These are phyloP conservation scores for Sphagnum contortum DNA, from an alignment of 225 moss, liverwort and hornwort species.

Conservation along the genomic window DNA sequence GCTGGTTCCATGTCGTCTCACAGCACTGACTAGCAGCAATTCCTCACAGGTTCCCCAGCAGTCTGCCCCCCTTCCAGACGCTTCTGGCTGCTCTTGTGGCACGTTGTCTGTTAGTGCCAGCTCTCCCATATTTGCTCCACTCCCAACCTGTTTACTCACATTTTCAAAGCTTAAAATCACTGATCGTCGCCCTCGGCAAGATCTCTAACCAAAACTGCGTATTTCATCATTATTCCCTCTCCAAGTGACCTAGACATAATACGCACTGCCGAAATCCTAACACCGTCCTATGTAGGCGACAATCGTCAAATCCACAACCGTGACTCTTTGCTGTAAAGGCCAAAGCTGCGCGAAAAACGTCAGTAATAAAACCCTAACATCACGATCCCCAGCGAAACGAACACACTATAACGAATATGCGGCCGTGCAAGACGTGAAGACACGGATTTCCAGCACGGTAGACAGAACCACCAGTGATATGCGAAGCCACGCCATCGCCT, in stretches of 20 bases:
- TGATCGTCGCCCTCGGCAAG: conserved; percentile 7
- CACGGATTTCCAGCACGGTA: no score
- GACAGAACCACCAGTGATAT: no score
- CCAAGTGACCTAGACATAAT: background rate
- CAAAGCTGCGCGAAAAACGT: no score
- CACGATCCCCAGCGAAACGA: no score
- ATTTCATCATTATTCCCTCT: background rate
- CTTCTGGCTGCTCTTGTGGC: conserved; percentile 23
- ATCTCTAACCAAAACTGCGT: background rate
- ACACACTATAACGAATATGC: no score
- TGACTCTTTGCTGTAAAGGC: no score
- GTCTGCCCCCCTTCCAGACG: conserved; percentile 19
- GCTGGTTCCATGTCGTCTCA: conserved; percentile 60
- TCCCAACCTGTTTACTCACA: conserved; percentile 13
- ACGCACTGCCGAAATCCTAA: conserved; percentile 2
- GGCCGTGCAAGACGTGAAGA: no score
- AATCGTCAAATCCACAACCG: no score
- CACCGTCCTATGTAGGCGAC: background rate
- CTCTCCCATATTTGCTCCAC: conserved; percentile 20
- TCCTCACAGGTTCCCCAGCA: conserved; percentile 73
- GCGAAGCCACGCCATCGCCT: no score
- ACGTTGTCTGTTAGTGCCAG: conserved; percentile 3
- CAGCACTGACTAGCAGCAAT: conserved; percentile 67
- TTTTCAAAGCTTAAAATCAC: conserved; percentile 9
- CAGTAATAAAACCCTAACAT: no score